Conservation (phyloP, 2,329 filamentous ascomycete species). For the Fusarium goolgardi region DNA sequence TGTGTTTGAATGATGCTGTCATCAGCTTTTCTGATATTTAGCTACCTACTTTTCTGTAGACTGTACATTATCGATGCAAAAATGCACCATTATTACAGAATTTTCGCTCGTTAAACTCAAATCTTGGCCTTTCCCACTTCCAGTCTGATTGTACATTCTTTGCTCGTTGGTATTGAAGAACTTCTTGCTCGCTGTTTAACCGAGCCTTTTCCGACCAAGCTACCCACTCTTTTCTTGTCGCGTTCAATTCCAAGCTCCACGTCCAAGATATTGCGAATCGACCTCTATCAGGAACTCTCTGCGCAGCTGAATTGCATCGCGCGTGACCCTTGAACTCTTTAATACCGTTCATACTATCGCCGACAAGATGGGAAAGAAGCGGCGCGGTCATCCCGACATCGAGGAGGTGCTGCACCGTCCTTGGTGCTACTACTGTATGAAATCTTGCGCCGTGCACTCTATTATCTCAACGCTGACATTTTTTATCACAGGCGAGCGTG, state of each 20-base stretch:
- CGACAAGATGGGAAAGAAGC: slow-evolving; percentile 83
- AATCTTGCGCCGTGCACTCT: slow-evolving; percentile 21
- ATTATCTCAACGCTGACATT: slow-evolving; percentile 43
- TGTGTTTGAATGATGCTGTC: slow-evolving; percentile 4
- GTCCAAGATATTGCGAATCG: slow-evolving; percentile 36
- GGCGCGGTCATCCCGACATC: slow-evolving; percentile 84
- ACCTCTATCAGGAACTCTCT: slow-evolving; percentile 34
- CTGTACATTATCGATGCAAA: slow-evolving; percentile 31
- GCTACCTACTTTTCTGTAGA: slow-evolving; percentile 20
- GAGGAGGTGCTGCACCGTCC: slow-evolving; percentile 88
- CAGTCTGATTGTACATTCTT: too few species aligned
- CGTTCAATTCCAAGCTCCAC: slow-evolving; percentile 42
- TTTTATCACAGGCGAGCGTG: slow-evolving; percentile 75
- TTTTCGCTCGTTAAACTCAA: fast-evolving
- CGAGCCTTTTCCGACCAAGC: slow-evolving; percentile 46
- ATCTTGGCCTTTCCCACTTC: not conserved
- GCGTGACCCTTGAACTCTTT: slow-evolving; percentile 1
- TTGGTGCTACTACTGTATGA: slow-evolving; percentile 96
- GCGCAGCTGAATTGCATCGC: slow-evolving; percentile 27
- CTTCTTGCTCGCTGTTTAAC: slow-evolving; percentile 19
- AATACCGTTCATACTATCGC: not conserved
- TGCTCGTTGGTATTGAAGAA: not conserved
- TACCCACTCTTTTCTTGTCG: slow-evolving; percentile 46
- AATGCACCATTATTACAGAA: not conserved
- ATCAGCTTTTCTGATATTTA: slow-evolving; percentile 21